Percentiles rank a stretch among this genome's conserved stretches.
Evolutionary conservation across 2,329 filamentous ascomycete species (phyloP).

Genomic region (Cytospora schulzeri): DNA sequence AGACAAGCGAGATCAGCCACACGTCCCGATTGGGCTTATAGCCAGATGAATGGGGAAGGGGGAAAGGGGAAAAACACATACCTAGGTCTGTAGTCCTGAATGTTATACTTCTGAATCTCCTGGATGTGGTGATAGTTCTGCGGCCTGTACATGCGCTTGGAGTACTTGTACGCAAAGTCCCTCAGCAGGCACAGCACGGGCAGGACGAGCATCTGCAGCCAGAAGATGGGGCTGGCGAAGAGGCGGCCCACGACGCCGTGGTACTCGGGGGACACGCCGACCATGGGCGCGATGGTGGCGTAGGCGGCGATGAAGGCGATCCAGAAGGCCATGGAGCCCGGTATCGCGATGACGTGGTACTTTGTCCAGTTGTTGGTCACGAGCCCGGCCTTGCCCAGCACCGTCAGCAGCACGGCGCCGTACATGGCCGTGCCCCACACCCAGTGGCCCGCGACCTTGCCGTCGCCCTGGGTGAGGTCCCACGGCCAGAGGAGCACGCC

Average conservation of each 20-base stretch:
- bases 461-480: slow-evolving; percentile 78
- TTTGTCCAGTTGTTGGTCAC: slow-evolving; percentile 99
- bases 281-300: slow-evolving; percentile 79
- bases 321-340: slow-evolving; percentile 91
- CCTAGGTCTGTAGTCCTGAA: slow-evolving; percentile 97
- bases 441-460: slow-evolving; percentile 88
- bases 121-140: slow-evolving; percentile 98
- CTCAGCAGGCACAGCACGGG: slow-evolving; percentile 80
- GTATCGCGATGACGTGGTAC: slow-evolving; percentile 93
- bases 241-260: slow-evolving; percentile 79
- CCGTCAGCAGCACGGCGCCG: slow-evolving; percentile 88
- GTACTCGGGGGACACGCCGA: slow-evolving; percentile 82
- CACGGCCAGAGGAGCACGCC: slow-evolving; percentile 78
- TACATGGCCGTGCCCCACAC: slow-evolving; percentile 97
- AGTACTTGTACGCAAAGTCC: slow-evolving; percentile 96
- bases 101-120: slow-evolving; percentile 99
- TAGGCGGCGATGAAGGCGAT: slow-evolving; percentile 87
- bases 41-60: slow-evolving; percentile 25
- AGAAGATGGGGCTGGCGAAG: slow-evolving; percentile 83
- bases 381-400: slow-evolving; percentile 90
- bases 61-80: slow-evolving; percentile 46
- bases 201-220: slow-evolving; percentile 82
- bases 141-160: slow-evolving; percentile 94
- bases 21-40: background rate
- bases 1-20: background rate